These are phyloP conservation scores for Tetrapisispora fleetii DNA, from an alignment of 805 yeast species.

Conservation along the genomic window DNA sequence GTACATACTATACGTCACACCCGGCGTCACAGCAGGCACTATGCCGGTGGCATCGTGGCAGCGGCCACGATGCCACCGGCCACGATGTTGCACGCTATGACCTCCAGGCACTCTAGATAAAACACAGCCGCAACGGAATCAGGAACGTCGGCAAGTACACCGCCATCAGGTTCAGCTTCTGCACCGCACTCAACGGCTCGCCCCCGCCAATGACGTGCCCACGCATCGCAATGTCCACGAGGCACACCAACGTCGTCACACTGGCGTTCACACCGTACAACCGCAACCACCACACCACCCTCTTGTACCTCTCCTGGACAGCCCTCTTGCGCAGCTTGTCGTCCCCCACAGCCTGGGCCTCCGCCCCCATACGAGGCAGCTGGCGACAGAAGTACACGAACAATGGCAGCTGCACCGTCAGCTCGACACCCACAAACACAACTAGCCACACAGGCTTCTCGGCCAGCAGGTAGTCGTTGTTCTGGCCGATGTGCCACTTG, in stretches of 20 bases:
- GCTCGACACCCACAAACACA: slow-evolving; percentile 61
- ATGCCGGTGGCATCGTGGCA: no score
- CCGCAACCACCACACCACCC: slow-evolving; percentile 29
- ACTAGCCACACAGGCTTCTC: slow-evolving; percentile 64
- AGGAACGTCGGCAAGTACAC: slow-evolving; percentile 26
- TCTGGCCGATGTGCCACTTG: slow-evolving; percentile 48
- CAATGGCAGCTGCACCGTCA: slow-evolving; percentile 70
- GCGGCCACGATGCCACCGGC: no score
- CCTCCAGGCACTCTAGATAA: not conserved
- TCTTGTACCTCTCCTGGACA: not conserved
- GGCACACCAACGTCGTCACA: slow-evolving; percentile 67
- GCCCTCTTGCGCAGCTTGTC: slow-evolving; percentile 4
- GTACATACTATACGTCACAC: no score
- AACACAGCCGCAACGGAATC: slow-evolving; percentile 21
- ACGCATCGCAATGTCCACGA: slow-evolving; percentile 36
- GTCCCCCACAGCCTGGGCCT: slow-evolving; percentile 2
- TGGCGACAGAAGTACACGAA: slow-evolving; percentile 37
- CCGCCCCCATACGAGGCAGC: not conserved
- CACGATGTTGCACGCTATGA: no score
- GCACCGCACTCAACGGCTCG: slow-evolving; percentile 11
- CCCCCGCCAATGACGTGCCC: slow-evolving; percentile 15
- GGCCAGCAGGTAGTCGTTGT: slow-evolving; percentile 62
- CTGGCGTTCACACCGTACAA: slow-evolving; percentile 79
- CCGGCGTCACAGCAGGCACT: no score
- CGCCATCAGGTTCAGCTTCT: slow-evolving; percentile 16